Conservation (phyloP, 1,284 basidiomycete genomes). For the Waitea zeae region DNA sequence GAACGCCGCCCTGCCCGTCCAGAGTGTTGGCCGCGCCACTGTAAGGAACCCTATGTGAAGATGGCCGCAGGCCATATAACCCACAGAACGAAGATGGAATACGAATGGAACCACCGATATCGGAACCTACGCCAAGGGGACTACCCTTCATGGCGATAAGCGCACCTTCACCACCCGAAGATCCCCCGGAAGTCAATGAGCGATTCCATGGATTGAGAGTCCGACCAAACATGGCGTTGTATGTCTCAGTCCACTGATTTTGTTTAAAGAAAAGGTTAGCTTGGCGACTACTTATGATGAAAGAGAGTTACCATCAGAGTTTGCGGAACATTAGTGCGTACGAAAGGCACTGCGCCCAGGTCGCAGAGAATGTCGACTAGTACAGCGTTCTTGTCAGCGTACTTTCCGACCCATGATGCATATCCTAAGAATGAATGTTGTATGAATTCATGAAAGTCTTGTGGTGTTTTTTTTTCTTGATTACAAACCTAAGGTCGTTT, state of each 20-base stretch:
- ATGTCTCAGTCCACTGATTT: slow-evolving; percentile 20
- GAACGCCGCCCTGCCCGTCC: slow-evolving; percentile 33
- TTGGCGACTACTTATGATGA: too few relatives aligned
- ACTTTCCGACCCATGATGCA: slow-evolving; percentile 17
- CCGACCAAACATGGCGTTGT: slow-evolving; percentile 25
- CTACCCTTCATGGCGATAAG: slow-evolving; percentile 42
- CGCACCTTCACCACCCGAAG: slow-evolving; percentile 39
- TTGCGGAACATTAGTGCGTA: slow-evolving; percentile 30
- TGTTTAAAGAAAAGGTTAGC: slow-evolving; percentile 8
- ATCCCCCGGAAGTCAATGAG: slow-evolving; percentile 29
- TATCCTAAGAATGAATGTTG: too few relatives aligned
- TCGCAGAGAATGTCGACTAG: slow-evolving; percentile 22
- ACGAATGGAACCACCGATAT: slow-evolving; percentile 44
- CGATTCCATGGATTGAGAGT: slow-evolving; percentile 36
- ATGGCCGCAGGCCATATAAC: slow-evolving; percentile 35
- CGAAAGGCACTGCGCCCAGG: slow-evolving; percentile 26
- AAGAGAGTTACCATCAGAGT: slow-evolving; percentile 19
- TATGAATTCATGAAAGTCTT: too few relatives aligned
- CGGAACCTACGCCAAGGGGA: slow-evolving; percentile 52
- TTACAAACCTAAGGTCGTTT: slow-evolving; percentile 33
- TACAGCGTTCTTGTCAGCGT: slow-evolving; percentile 18
- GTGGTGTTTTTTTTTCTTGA: too few relatives aligned
- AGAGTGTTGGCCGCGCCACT: slow-evolving; percentile 24
- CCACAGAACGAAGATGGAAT: slow-evolving; percentile 35
- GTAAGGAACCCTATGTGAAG: slow-evolving; percentile 36